Conservation (phyloP, 345 rosid species). For the Boechera stricta region DNA sequence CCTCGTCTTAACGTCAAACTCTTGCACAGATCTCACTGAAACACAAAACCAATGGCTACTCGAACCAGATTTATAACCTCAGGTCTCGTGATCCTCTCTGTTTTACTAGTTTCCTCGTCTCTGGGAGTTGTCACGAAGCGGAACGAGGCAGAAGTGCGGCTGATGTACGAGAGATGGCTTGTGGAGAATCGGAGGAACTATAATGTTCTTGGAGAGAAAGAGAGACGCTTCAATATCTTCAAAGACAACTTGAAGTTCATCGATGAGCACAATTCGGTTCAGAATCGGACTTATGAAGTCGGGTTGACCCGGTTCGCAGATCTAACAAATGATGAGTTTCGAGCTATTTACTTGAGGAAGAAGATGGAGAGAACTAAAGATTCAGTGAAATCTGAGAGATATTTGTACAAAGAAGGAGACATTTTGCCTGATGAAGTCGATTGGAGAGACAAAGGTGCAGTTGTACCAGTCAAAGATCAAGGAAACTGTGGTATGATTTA, state of each 20-base stretch:
- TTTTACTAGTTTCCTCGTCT: neutral
- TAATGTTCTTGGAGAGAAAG: conserved; percentile 7
- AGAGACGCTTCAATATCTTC: conserved; percentile 8
- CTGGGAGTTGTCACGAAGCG: neutral
- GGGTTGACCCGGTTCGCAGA: conserved; percentile 13
- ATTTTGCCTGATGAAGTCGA: conserved; percentile 7
- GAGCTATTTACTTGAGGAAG: neutral
- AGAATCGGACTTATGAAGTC: neutral
- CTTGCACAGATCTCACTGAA: neutral
- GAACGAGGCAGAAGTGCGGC: neutral
- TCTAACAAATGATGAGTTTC: conserved; percentile 6
- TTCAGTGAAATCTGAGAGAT: neutral
- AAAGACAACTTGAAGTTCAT: neutral
- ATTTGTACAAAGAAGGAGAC: conserved; percentile 6
- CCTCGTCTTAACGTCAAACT: neutral
- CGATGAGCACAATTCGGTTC: neutral
- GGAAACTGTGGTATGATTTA: conserved; percentile 17
- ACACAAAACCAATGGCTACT: neutral
- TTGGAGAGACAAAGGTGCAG: conserved; percentile 2
- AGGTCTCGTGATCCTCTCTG: neutral
- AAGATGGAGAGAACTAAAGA: neutral
- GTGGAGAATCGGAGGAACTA: conserved; percentile 2
- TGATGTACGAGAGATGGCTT: neutral
- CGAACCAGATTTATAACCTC: neutral
- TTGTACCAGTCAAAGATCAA: conserved; percentile 16